Evolutionary conservation across 2,329 filamentous ascomycete species (phyloP).

Genomic region (Leptographium wingfieldii): DNA sequence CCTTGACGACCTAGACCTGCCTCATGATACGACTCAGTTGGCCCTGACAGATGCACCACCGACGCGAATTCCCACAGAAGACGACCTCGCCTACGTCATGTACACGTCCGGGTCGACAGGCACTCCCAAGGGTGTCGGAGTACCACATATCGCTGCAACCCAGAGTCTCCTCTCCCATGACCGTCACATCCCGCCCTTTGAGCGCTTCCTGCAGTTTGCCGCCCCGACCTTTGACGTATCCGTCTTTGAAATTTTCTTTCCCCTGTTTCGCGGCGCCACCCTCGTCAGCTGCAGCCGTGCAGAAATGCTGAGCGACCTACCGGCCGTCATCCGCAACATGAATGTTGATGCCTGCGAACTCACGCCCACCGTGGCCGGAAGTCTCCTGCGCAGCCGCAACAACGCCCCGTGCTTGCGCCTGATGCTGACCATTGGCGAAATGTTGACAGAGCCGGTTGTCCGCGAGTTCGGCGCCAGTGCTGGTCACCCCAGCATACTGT

Average conservation of each 20-base stretch:
- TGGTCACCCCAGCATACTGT: conserved; percentile 50
- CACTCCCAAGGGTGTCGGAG: conserved; percentile 71
- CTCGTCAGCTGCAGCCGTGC: conserved; percentile 58
- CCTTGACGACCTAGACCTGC: not conserved
- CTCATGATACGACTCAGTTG: no score
- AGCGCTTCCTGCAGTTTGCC: conserved; percentile 80
- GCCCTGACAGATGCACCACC: not conserved
- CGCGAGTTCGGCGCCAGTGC: conserved; percentile 59
- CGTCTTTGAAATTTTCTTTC: conserved; percentile 91
- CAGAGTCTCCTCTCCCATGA: conserved; percentile 78
- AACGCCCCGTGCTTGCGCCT: conserved; percentile 56
- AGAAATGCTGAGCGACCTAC: conserved; percentile 63
- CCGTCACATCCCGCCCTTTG: conserved; percentile 60
- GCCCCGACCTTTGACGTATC: conserved; percentile 90
- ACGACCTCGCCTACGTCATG: conserved; percentile 70
- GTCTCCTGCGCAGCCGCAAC: conserved; percentile 54
- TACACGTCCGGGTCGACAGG: conserved; percentile 90
- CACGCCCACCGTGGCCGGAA: conserved; percentile 76
- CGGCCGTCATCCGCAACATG: conserved; percentile 49
- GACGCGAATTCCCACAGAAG: conserved; percentile 8
- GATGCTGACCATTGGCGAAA: conserved; percentile 82
- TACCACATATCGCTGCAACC: conserved; percentile 68
- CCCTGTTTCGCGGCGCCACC: conserved; percentile 59
- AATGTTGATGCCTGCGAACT: conserved; percentile 74
- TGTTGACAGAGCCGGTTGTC: conserved; percentile 69